phyloP scores from a whole-genome alignment of 2,329 filamentous ascomycete species.

The Calonectria naviculata region DNA sequence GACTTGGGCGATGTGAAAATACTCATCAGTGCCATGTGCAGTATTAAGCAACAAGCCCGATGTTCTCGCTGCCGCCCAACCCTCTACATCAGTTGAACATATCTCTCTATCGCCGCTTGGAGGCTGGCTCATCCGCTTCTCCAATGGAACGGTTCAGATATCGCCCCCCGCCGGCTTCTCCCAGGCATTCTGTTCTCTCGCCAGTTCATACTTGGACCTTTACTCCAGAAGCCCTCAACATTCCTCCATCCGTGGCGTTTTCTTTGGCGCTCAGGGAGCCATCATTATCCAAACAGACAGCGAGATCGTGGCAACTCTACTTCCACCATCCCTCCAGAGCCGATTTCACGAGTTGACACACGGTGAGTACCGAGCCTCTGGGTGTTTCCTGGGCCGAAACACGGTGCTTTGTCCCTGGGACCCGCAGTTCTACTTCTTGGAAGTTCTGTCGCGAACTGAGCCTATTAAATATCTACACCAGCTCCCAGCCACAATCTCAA shows the following conservation, averaged over 20 bases:
- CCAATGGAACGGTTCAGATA: slow-evolving; percentile 24
- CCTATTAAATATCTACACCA: slow-evolving; percentile 14
- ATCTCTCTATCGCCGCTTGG: slow-evolving; percentile 18
- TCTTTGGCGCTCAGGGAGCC: slow-evolving; percentile 17
- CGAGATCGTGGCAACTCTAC: not conserved
- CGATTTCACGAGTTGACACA: slow-evolving; percentile 3
- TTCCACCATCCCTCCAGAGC: not conserved
- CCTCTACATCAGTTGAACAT: slow-evolving; percentile 15
- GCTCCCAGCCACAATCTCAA: slow-evolving; percentile 5
- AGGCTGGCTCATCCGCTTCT: slow-evolving; percentile 22
- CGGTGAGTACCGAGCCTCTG: slow-evolving; percentile 3
- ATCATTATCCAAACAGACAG: slow-evolving; percentile 9
- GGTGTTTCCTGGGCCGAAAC: slow-evolving; percentile 18
- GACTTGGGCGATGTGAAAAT: not conserved
- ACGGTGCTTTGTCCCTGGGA: slow-evolving; percentile 22
- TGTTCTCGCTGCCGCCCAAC: slow-evolving; percentile 10
- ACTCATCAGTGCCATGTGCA: not conserved
- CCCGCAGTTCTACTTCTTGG: slow-evolving; percentile 17
- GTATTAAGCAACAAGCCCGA: slow-evolving; percentile 24
- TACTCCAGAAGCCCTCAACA: slow-evolving; percentile 7
- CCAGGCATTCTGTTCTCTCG: slow-evolving; percentile 9
- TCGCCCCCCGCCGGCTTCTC: slow-evolving; percentile 21
- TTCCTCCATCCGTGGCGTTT: slow-evolving; percentile 4
- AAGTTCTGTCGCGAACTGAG: not conserved
- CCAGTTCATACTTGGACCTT: not conserved